These are phyloP conservation scores for Brassica nigra DNA, from an alignment of 345 rosid genomes.

Conservation along the genomic window DNA sequence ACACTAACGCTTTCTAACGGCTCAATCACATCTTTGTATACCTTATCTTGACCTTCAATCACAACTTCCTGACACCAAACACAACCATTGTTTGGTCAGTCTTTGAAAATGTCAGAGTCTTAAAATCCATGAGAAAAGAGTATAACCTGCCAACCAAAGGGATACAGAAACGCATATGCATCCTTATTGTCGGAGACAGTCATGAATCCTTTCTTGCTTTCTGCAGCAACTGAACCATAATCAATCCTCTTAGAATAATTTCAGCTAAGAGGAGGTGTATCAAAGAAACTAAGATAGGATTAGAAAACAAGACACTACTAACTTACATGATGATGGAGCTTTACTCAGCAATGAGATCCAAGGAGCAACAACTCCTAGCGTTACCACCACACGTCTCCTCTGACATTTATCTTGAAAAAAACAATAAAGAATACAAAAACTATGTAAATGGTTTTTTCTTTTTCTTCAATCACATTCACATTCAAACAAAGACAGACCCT, in stretches of 20 bases:
- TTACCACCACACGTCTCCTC: slow-evolving; percentile 63
- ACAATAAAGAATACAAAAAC: background rate
- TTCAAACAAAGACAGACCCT: slow-evolving; percentile 43
- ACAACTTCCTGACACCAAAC: slow-evolving; percentile 65
- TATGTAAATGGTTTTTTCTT: background rate
- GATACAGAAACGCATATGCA: slow-evolving; percentile 82
- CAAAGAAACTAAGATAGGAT: background rate
- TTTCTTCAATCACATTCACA: background rate
- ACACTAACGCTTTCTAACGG: slow-evolving; percentile 90
- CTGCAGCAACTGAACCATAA: slow-evolving; percentile 99
- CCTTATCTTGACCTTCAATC: slow-evolving; percentile 91
- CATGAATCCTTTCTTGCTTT: slow-evolving; percentile 74
- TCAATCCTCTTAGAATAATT: slow-evolving; percentile 76
- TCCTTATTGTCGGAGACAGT: slow-evolving; percentile 71
- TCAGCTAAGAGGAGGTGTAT: background rate
- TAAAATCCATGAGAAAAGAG: background rate
- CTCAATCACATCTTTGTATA: slow-evolving; percentile 92
- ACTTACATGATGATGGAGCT: slow-evolving; percentile 68
- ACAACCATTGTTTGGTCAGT: background rate
- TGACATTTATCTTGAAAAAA: slow-evolving; percentile 49
- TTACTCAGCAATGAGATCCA: slow-evolving; percentile 56
- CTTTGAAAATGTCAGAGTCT: background rate
- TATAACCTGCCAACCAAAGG: slow-evolving; percentile 92
- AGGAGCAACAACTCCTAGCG: slow-evolving; percentile 60
- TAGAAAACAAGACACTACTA: background rate